Evolutionary conservation across 139 green algal genomes (phyloP).

Genomic region (Ostreobium quekettii): DNA sequence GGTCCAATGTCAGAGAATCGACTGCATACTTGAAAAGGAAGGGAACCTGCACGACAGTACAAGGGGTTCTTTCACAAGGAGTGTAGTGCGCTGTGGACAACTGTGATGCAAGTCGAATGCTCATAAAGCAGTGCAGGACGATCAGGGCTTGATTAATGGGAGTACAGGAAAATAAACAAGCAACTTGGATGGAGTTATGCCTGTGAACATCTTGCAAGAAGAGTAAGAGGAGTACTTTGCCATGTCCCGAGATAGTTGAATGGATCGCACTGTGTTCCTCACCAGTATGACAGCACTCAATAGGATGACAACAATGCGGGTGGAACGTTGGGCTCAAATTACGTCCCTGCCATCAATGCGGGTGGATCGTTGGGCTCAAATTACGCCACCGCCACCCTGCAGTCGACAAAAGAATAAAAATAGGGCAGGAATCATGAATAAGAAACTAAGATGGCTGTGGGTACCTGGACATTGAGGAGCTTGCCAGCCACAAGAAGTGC

Average conservation of each 20-base stretch:
- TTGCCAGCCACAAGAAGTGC: conserved; percentile 60
- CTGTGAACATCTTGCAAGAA: neutral
- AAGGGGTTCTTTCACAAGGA: too few relatives aligned
- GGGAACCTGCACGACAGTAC: conserved; percentile 52
- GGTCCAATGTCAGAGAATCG: conserved; percentile 58
- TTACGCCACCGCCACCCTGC: neutral
- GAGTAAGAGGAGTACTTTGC: neutral
- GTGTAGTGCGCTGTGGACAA: too few relatives aligned
- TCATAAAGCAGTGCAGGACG: neutral
- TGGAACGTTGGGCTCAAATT: neutral
- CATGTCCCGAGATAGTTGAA: too few relatives aligned
- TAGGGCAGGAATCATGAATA: too few relatives aligned
- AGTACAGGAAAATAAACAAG: neutral
- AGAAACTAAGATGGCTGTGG: too few relatives aligned
- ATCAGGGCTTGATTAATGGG: neutral
- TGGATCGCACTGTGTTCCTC: too few relatives aligned
- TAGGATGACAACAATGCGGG: neutral
- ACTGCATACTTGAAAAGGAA: conserved; percentile 93
- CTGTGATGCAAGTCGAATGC: neutral
- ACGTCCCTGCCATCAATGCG: neutral
- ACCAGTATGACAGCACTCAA: too few relatives aligned
- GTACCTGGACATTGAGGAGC: conserved; percentile 62
- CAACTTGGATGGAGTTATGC: neutral
- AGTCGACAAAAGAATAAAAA: neutral
- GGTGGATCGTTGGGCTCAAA: neutral